Evolutionary conservation across 2,329 filamentous ascomycete genomes (phyloP), one percentile per base, ranked within the genome.

Genomic region (Cyclaneusma minus): DNA sequence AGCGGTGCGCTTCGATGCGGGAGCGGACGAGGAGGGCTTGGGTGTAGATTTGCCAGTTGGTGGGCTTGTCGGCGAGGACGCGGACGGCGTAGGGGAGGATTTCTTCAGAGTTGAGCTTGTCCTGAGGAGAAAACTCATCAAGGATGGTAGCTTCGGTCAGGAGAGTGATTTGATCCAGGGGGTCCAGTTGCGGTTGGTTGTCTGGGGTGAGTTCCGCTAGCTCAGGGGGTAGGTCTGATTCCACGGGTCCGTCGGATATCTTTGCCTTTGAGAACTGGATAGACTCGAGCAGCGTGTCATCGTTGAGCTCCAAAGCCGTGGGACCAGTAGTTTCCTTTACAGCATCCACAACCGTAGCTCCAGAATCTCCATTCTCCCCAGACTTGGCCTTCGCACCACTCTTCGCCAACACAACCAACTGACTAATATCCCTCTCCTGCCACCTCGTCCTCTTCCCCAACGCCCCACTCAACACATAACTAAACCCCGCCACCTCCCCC

Each of bases 41-140:
- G 0, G 89, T 94, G 47, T 95, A 95, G 17, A 94, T 76, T 49
- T 95, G 89, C 89, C 89, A 98, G 50, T 95, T 98, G 1, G 83
- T 87, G 23, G 79, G 79, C 39, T 87, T 85, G 33, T 89, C 84
- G 6, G 79, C 68, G 2, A 98, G 62, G 0, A 95, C 89, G 21
- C 89, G 71, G 2, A 75, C 77, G 1, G 89, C 89, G 46, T 87
- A 98, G 0, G 89, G 89, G 1, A 92, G 54, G 4, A 92, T 87
- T 47, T 95, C 83, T 52, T 95, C 85, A n/a, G 84, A 67, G 0
- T 85, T 95, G 1, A 98, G 59, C 0, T 80, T 76, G 46, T 95
- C 78, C 1, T 72, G 62, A 0, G 89, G 84, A 0, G 84, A 77
- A 35, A 74, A 78, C 0, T 81, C 84, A 43, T 95, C 93, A 34